Evolutionary conservation across 495 filamentous ascomycete species (phyloP).

Genomic region (Hapsidospora chrysogenum): DNA sequence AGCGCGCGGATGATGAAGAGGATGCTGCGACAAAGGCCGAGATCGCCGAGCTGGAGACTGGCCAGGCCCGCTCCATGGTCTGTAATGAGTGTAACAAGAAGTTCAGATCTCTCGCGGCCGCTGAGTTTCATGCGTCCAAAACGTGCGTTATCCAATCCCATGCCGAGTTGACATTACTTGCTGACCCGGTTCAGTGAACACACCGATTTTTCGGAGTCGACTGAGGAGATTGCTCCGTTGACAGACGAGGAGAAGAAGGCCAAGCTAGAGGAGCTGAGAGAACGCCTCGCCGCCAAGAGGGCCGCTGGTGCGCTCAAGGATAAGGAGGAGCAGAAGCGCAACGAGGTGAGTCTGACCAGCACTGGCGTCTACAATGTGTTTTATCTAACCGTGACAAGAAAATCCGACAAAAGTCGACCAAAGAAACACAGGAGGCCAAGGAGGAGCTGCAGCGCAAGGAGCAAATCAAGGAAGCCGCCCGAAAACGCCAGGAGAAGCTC

Average conservation of each 20-base stretch:
- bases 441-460: slow-evolving; percentile 77
- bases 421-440: slow-evolving; percentile 62
- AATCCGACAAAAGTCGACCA: slow-evolving; percentile 72
- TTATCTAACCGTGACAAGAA: slow-evolving; percentile 29
- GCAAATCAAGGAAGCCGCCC: slow-evolving; percentile 71
- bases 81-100: slow-evolving; percentile 92
- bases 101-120: slow-evolving; percentile 63
- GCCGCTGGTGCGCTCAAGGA: slow-evolving; percentile 54
- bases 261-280: slow-evolving; percentile 54
- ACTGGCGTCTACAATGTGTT: not conserved
- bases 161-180: not conserved
- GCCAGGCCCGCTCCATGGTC: slow-evolving; percentile 32
- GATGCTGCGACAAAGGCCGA: slow-evolving; percentile 35
- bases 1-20: slow-evolving; percentile 14
- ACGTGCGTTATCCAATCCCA: slow-evolving; percentile 31
- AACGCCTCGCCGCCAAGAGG: slow-evolving; percentile 57
- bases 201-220: slow-evolving; percentile 83
- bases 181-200: too few relatives aligned
- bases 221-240: slow-evolving; percentile 75
- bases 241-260: slow-evolving; percentile 83
- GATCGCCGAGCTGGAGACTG: slow-evolving; percentile 39
- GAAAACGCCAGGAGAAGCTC: slow-evolving; percentile 71
- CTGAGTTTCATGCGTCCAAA: slow-evolving; percentile 81
- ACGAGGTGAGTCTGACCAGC: slow-evolving; percentile 44
- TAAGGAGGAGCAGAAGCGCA: slow-evolving; percentile 71